A percentile compares a stretch with the other conserved stretches of the same genome.
Conservation (phyloP, 257 asterid species). For the Nicotiana sylvestris region DNA sequence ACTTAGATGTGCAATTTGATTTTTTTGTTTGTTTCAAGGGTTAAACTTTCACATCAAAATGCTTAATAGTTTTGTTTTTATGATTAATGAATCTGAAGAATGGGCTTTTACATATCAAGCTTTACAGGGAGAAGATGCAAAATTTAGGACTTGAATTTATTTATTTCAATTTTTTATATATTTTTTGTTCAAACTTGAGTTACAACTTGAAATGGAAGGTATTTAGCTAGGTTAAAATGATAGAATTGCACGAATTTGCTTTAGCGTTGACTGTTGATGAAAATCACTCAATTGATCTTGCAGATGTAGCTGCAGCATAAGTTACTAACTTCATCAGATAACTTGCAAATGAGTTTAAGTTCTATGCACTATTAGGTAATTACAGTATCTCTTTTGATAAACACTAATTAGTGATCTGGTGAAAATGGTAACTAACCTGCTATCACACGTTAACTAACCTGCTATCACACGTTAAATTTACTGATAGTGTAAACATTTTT, state of each 20-base stretch:
- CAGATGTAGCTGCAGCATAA: not conserved
- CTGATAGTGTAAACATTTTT: no score
- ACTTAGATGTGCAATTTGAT: not conserved
- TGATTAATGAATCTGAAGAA: not conserved
- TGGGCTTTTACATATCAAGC: not conserved
- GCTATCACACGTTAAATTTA: no score
- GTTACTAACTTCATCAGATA: not conserved
- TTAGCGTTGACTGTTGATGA: no score
- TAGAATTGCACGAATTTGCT: no score
- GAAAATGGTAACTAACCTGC: no score
- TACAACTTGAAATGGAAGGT: no score
- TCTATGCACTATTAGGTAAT: no score
- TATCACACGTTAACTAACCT: no score
- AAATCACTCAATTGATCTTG: not conserved
- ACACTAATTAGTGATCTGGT: no score
- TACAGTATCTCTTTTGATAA: no score
- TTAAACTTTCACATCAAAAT: not conserved
- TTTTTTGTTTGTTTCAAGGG: not conserved
- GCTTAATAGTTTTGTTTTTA: not conserved
- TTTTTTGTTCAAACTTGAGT: no score
- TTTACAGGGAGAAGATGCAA: not conserved
- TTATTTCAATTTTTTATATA: not conserved
- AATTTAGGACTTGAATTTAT: not conserved
- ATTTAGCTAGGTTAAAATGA: no score
- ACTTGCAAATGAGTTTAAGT: not conserved